Base-by-base conservation (phyloP, 2,329 filamentous ascomycete species). In the Colletotrichum acutatum region DNA sequence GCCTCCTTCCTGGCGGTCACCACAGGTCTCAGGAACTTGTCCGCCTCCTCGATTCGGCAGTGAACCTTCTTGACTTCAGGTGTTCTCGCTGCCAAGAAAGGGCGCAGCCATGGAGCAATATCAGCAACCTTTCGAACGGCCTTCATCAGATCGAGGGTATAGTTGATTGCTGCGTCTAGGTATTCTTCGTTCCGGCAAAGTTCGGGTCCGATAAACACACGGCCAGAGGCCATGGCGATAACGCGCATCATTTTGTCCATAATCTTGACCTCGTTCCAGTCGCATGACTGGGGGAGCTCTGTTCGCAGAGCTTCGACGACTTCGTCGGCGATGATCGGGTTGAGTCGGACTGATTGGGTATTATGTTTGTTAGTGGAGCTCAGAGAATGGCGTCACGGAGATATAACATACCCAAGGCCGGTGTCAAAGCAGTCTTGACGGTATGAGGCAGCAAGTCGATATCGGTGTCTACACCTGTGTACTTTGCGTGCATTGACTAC, bases 121-220 rank as follows among this genome's bases (percentile, higher is more conserved):
- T 52, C n/a, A 12, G 67, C 37, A 32, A 66, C 66, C 69, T 79
- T 79, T 0, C 68, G 63, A 12, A 81, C 79, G 1, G 83, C 84
- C 1, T 68, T 76, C 75, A 85, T 81, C 4, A 87, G 68, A 26
- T 85, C 83, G 19, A 85, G 66, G 8, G 86, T 87, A 76, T 86
- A 88, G 75, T 84, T 84, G 71, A 87, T 86, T n/a, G 84, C 82
- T 5, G 83, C 80, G 52, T 87, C 81, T 3, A 88, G 76, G 75
- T 87, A 88, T 30, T 81, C 79, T 52, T 85, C 84, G 4, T 81
- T 76, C 37, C 83, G 84, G 74, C 84, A 86, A 1, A 87, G 80
- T 64, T 87, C 85, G 1, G 84, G 77, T 5, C 86, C 86, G 32
- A 88, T 80, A 64, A 88, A 88, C 32, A 88, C 78, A 12, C 84